These are phyloP conservation scores for Hordeum pubiflorum DNA, from an alignment of 202 grass and related monocot genomes.

Conservation along the genomic window DNA sequence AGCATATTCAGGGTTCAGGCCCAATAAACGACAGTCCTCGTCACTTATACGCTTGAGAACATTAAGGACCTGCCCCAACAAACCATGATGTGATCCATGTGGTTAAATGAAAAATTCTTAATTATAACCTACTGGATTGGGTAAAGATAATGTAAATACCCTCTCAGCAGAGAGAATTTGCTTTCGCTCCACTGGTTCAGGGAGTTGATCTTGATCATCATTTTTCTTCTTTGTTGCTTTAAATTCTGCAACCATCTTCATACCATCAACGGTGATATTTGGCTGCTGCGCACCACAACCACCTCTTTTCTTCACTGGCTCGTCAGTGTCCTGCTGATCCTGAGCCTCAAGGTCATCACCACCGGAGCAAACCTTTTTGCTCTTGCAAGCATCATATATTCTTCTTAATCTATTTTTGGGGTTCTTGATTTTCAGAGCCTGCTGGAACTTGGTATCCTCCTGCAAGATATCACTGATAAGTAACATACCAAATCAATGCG, in stretches of 20 bases:
- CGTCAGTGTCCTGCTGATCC: slow-evolving; percentile 61
- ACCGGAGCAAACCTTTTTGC: too few species aligned
- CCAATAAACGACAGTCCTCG: slow-evolving; percentile 81
- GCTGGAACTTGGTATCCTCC: too few species aligned
- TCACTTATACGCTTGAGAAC: slow-evolving; percentile 96
- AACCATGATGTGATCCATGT: slow-evolving; percentile 11
- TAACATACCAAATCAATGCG: too few species aligned
- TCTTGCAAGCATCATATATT: too few species aligned
- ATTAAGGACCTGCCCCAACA: slow-evolving; percentile 62
- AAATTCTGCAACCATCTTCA: slow-evolving; percentile 97
- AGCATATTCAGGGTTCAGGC: slow-evolving; percentile 79
- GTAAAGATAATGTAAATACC: slow-evolving; percentile 34
- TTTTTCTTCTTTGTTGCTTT: slow-evolving; percentile 80
- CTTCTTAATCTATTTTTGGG: too few species aligned
- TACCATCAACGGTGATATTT: slow-evolving; percentile 89
- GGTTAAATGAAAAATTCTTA: neutral
- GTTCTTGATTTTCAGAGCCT: too few species aligned
- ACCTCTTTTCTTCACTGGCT: slow-evolving; percentile 74
- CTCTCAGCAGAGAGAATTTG: slow-evolving; percentile 88
- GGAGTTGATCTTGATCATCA: slow-evolving; percentile 86
- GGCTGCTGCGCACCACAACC: slow-evolving; percentile 93
- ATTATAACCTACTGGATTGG: neutral
- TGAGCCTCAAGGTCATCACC: slow-evolving; percentile 72
- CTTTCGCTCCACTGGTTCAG: slow-evolving; percentile 76
- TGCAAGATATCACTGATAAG: too few species aligned